These are phyloP conservation scores for Blastocystis sp. DNA, from an alignment of 352 stramenopile species.

Conservation along the genomic window DNA sequence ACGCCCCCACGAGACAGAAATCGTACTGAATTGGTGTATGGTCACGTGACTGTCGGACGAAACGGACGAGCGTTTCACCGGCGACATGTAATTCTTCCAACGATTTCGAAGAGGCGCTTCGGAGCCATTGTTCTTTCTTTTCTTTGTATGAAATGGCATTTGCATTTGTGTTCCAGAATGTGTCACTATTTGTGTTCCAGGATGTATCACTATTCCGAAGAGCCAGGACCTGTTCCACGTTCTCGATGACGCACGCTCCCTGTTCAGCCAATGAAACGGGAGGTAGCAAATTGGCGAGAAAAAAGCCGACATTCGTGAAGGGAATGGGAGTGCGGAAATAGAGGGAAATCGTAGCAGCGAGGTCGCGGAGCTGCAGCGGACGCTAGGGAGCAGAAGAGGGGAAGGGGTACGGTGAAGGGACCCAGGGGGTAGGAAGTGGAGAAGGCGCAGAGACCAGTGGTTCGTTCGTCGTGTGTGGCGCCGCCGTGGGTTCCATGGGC, in stretches of 20 bases:
- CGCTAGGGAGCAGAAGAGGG: neutral
- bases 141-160: neutral
- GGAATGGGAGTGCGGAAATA: neutral
- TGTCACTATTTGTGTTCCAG: too few species aligned
- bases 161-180: too few species aligned
- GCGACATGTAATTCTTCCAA: neutral
- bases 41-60: neutral
- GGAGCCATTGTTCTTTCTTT: neutral
- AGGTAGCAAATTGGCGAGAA: neutral
- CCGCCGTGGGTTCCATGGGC: conserved; percentile 14
- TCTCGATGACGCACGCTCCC: neutral
- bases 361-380: conserved; percentile 8
- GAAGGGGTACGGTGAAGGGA: neutral
- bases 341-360: conserved; percentile 2
- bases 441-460: conserved; percentile 20
- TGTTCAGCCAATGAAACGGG: neutral
- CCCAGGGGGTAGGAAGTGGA: neutral
- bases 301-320: conserved; percentile 4
- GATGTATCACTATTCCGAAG: too few species aligned
- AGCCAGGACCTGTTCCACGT: neutral
- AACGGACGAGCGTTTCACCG: neutral
- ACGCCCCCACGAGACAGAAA: neutral
- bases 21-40: neutral
- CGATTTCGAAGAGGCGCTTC: too few species aligned
- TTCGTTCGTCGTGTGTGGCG: conserved; percentile 24